Evolutionary conservation across 2,329 filamentous ascomycete species (phyloP), one percentile per base, ranked within the genome.

Genomic region (Cephalotrichum gorgonifer): DNA sequence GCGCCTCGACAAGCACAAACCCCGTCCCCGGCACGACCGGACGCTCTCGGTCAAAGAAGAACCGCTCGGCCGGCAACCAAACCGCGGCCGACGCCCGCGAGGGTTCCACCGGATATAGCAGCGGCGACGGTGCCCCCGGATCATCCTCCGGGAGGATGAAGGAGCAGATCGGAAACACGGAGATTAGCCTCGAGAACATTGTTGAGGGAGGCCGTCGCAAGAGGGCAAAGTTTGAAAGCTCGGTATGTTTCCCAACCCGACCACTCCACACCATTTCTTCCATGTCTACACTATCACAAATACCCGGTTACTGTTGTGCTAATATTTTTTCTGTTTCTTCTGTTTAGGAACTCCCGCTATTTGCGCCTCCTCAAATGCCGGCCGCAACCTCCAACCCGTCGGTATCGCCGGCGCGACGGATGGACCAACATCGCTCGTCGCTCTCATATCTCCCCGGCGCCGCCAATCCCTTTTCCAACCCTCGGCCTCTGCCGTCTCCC

Each of bases 111-210:
- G 84, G 82, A 53, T 93, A 93, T 65, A 95, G 88, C 68, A 94
- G 90, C 65, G 90, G 86, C 57, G 89, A 95, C 56, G 85, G 83
- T 53, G 87, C 83, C 26, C 90, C 88, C 49, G 76, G 85, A 56
- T 69, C 65, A 47, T 14, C 25, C 6, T 85, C 85, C 51, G 83
- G 86, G 59, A 86, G 86, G 64, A 79, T 77, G 58, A 89, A 87
- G 65, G 90, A 96, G 60, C 85, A 88, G 55, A 80, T 95, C 59
- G 89, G 88, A 44, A 96, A 88, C 63, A 95, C 93, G 15, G 93
- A 98, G 58, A 98, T 98, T 62, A 97, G 91, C 64, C 81, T 96
- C 57, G 90, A 96, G 58, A 98, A 98, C 64, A 97, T 98, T 66
- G 86, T 98, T 53, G 91, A 97, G 68, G 93, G 94, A 62, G 90